Percentiles rank a stretch among this genome's conserved stretches.
These are phyloP conservation scores for Entomortierella beljakovae DNA, from an alignment of 192 early-diverging fungal species.

Conservation along the genomic window DNA sequence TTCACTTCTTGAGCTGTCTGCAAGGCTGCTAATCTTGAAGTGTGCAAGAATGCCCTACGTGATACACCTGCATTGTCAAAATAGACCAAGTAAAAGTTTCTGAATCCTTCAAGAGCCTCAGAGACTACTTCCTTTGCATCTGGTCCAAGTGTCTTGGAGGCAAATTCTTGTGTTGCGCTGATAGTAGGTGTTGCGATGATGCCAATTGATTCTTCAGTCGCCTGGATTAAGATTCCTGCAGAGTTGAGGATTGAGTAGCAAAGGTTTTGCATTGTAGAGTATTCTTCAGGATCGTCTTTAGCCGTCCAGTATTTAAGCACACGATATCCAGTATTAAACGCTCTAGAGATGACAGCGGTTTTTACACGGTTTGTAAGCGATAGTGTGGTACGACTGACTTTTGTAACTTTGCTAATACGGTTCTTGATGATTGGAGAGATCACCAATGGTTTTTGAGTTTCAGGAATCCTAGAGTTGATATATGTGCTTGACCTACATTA, in stretches of 20 bases:
- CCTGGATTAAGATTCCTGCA: slow-evolving; percentile 46
- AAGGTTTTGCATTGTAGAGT: slow-evolving; percentile 50
- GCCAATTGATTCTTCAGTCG: slow-evolving; percentile 40
- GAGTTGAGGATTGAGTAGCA: slow-evolving; percentile 46
- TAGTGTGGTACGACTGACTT: slow-evolving; percentile 23
- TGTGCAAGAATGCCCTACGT: slow-evolving; percentile 43
- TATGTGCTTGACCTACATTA: slow-evolving; percentile 23
- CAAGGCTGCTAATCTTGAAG: slow-evolving; percentile 32
- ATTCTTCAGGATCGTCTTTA: slow-evolving; percentile 36
- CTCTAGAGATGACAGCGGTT: slow-evolving; percentile 14
- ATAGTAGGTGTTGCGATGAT: slow-evolving; percentile 37
- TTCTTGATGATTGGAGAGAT: slow-evolving; percentile 53
- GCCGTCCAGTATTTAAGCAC: slow-evolving; percentile 41
- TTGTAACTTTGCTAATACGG: slow-evolving; percentile 36
- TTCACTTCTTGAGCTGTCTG: slow-evolving; percentile 47
- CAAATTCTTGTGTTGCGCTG: slow-evolving; percentile 40
- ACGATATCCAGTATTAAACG: slow-evolving; percentile 26
- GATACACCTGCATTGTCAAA: slow-evolving; percentile 45
- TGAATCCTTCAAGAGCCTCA: slow-evolving; percentile 40
- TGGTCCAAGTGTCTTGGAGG: slow-evolving; percentile 36
- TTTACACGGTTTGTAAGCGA: slow-evolving; percentile 31
- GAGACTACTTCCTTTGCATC: slow-evolving; percentile 41
- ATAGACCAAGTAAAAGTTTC: slow-evolving; percentile 42
- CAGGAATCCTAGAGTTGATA: slow-evolving; percentile 43
- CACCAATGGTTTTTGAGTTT: slow-evolving; percentile 36